Evolutionary conservation across 345 rosid species (phyloP).

Genomic region (Eucalyptus pauciflora): DNA sequence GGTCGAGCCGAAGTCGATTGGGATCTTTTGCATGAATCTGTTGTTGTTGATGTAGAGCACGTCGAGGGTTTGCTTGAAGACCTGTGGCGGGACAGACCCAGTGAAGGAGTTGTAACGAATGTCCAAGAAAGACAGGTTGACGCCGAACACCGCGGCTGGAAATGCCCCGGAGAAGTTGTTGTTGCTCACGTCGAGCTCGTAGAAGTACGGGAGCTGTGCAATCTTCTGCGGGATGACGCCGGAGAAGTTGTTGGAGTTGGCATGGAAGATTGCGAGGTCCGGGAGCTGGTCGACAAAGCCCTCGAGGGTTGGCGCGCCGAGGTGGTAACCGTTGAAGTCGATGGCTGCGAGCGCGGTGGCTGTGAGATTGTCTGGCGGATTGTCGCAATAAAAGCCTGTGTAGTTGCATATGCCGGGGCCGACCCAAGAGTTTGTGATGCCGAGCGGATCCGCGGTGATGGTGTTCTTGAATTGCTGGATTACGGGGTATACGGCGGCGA

Average conservation of each 20-base stretch:
- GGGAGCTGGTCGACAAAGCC: slow-evolving; percentile 10
- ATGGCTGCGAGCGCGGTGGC: slow-evolving; percentile 12
- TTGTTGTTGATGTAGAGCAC: slow-evolving; percentile 34
- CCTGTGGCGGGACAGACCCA: slow-evolving; percentile 20
- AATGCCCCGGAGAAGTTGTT: slow-evolving; percentile 55
- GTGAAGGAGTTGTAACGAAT: slow-evolving; percentile 28
- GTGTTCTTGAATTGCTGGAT: slow-evolving; percentile 8
- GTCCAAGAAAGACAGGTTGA: slow-evolving; percentile 15
- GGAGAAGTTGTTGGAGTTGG: slow-evolving; percentile 33
- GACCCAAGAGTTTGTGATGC: slow-evolving; percentile 1
- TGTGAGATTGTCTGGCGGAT: neutral
- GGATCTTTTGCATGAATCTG: slow-evolving; percentile 13
- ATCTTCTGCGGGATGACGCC: neutral
- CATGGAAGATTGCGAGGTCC: slow-evolving; percentile 40
- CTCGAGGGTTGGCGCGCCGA: slow-evolving; percentile 1
- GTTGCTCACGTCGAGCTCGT: slow-evolving; percentile 49
- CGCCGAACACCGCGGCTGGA: slow-evolving; percentile 5
- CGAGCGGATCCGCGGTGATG: neutral
- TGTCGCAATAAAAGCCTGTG: slow-evolving; percentile 24
- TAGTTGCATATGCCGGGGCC: slow-evolving; percentile 14
- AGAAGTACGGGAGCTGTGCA: neutral
- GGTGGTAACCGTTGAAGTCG: slow-evolving; percentile 26
- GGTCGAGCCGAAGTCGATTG: slow-evolving; percentile 14
- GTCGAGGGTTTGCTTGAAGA: slow-evolving; percentile 13
- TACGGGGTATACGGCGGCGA: neutral